phyloP scores from a whole-genome alignment of 768 basidiomycete species.

The Leccinum sublutescens region DNA sequence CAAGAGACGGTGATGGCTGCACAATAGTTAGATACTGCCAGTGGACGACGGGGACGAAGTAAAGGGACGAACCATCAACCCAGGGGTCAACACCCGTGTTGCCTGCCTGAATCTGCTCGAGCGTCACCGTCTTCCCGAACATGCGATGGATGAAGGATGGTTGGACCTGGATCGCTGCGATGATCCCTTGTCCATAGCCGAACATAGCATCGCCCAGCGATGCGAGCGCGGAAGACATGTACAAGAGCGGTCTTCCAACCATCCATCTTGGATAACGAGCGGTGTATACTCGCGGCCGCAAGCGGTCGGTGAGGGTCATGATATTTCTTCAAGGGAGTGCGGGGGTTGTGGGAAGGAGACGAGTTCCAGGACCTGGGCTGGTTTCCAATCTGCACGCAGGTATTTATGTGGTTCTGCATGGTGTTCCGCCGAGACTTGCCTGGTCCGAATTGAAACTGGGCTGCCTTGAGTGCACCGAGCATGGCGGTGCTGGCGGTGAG shows the following conservation, averaged over 20 bases:
- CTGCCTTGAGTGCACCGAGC: background rate
- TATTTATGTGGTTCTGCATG: constrained; percentile 24
- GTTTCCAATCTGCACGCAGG: background rate
- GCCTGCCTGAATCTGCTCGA: constrained; percentile 42
- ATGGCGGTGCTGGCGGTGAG: background rate
- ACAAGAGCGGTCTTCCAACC: constrained; percentile 47
- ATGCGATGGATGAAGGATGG: constrained; percentile 50
- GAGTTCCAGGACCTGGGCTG: background rate
- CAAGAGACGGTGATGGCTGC: constrained; percentile 50
- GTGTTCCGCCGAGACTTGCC: constrained; percentile 16
- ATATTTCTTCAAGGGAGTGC: constrained; percentile 11
- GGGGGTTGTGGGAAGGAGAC: background rate
- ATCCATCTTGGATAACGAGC: constrained; percentile 53
- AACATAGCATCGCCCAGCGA: constrained; percentile 58
- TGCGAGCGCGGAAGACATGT: constrained; percentile 51
- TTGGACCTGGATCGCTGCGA: constrained; percentile 51
- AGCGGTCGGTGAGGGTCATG: constrained; percentile 28
- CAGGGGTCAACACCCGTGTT: constrained; percentile 46
- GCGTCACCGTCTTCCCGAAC: constrained; percentile 45
- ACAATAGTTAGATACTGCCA: background rate
- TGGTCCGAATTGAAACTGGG: constrained; percentile 20
- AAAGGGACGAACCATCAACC: constrained; percentile 39
- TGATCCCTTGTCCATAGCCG: constrained; percentile 54
- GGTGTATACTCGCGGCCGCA: constrained; percentile 39
- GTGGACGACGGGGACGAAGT: background rate